These are phyloP conservation scores for Agrocybe chaxingu DNA, from an alignment of 768 basidiomycete genomes.

Conservation along the genomic window DNA sequence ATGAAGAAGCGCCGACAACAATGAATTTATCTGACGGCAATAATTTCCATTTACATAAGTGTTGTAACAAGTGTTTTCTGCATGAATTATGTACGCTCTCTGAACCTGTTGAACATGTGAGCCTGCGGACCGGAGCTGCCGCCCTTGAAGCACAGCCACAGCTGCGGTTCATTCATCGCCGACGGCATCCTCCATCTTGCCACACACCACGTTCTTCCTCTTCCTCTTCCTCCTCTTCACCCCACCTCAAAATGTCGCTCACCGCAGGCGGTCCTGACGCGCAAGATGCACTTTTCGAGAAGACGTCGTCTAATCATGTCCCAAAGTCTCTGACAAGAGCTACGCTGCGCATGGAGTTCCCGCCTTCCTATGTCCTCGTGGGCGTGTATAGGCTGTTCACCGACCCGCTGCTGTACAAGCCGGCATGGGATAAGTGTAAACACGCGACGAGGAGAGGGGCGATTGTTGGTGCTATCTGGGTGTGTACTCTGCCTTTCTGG, in stretches of 20 bases:
- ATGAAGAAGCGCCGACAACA: too few relatives aligned
- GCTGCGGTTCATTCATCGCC: too few relatives aligned
- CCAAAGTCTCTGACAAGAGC: constrained; percentile 52
- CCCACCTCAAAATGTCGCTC: constrained; percentile 6
- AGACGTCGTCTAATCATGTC: constrained; percentile 24
- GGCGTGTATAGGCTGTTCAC: constrained; percentile 82
- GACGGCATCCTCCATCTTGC: too few relatives aligned
- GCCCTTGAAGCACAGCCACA: too few relatives aligned
- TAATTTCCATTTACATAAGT: too few relatives aligned
- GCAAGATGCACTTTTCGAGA: constrained; percentile 17
- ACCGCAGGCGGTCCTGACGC: constrained; percentile 18
- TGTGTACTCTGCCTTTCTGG: constrained; percentile 25
- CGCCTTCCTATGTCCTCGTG: constrained; percentile 82
- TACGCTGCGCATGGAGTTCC: constrained; percentile 62
- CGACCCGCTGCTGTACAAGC: constrained; percentile 63
- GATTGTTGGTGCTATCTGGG: constrained; percentile 70
- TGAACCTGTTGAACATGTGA: too few relatives aligned
- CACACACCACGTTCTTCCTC: too few relatives aligned
- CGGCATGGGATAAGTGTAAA: constrained; percentile 83
- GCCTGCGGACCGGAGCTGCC: too few relatives aligned
- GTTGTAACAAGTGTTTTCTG: too few relatives aligned
- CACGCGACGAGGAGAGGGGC: constrained; percentile 73
- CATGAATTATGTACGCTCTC: too few relatives aligned
- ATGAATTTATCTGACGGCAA: too few relatives aligned
- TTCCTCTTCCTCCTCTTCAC: too few relatives aligned